Evolutionary conservation across 2,329 filamentous ascomycete species (phyloP), one percentile per base, ranked within the genome.

Genomic region (Elsinoe perseae): DNA sequence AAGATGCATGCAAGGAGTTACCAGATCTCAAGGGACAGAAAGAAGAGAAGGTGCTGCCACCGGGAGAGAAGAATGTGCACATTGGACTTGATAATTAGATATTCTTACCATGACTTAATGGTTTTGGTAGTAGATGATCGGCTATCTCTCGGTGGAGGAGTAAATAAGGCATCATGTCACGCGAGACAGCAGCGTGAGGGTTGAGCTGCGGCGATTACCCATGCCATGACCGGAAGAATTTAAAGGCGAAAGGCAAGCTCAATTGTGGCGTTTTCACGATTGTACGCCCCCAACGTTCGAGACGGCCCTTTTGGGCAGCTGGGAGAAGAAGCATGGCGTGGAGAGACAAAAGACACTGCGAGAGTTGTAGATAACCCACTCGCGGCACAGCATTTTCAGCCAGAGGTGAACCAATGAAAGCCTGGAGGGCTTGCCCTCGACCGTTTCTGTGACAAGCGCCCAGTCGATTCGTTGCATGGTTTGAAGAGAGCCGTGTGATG

Each of bases 1-100:
- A 83, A 60, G 84, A 91, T 68, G 85, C 92, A 12, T 78, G 96
- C 66, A 77, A 80, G 63, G 91, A 96, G 72, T 79, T 98, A 54
- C 90, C 91, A 2, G 83, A 67, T 5, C 72, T 84, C 59, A 80
- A 83, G 70, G 81, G 79, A 1, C 66, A 78, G 64, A 73, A 73
- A 57, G 77, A 80, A 66, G 73, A 80, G 54, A 65, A 79, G 57
- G 68, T 83, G n/a, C 74, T 85, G 50, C 80, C 82, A 10, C 64
- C 71, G 4, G 73, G 74, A 9, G 82, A 85, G 72, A 85, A 81
- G 73, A 77, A 80, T 63, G 78, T 84, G 50, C 78, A 80, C 62
- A 82, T 84, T 60, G 72, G 71, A 18, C 66, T 83, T 27, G 81
- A 84, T 56, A 80, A 81, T 66, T 83, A 71, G 62, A 38, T 9